Base-by-base conservation (phyloP, 805 yeast genomes). In the Lachancea thermotolerans region DNA sequence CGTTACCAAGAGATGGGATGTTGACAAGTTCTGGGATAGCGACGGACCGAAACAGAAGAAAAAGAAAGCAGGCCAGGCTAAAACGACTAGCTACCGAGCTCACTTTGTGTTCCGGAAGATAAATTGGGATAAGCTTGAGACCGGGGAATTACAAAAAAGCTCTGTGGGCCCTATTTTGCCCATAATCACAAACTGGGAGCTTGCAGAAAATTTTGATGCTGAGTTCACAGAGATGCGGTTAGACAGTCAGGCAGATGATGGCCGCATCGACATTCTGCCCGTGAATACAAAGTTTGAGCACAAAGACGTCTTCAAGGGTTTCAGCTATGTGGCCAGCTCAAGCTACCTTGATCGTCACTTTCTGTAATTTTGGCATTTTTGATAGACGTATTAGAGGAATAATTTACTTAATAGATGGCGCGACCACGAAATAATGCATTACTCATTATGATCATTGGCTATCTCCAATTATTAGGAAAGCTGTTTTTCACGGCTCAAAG, bases 181-280 rank as follows among this genome's bases (percentile, higher is more conserved):
- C 0, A 65, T 86, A 5, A 77, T 89, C 36, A 84, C 95, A 0
- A 81, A 87, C 57, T 91, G 95, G 18, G 81, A 72, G 38, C 59
- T 84, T 44, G 96, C 96, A 0, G 96, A 88, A 59, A 88, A 88
- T 57, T 88, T 88, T 59, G 87, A 86, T 50, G 65, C 73, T 9
- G 90, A 85, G 48, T 88, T 88, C 65, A 88, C 96, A 0, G 74
- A 73, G 8, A 74, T 85, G 82, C 72, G 73, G 33, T 70, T 81
- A 37, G 61, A 57, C 35, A 49, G 46, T n/a, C 56, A 49, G 27
- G 49, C 58, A 37, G 52, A 55, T 29, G 48, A 42, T n/a, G 57
- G 56, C 18, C 44, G 42, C 6, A 38, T 44, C 7, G 43, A 41
- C 17, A 40, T 37, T 28, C 37, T 30, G 8, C 12, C 12, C 14